Conservation (phyloP, 73 alveolate genomes). For the Paramecium primaurelia region DNA sequence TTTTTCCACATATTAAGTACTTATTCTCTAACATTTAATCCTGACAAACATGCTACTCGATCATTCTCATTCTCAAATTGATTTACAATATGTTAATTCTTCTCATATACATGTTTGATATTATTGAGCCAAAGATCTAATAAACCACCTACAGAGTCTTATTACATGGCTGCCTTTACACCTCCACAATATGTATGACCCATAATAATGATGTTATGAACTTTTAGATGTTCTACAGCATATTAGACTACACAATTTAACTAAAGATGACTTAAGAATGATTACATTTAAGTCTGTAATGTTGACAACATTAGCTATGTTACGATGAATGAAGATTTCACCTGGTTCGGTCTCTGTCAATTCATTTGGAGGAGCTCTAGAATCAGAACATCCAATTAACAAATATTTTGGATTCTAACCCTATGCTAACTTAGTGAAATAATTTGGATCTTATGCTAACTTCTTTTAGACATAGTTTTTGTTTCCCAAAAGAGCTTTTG, state of each 20-base stretch:
- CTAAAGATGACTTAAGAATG: neutral
- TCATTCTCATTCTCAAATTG: neutral
- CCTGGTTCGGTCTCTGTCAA: constrained; percentile 54
- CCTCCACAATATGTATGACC: constrained; percentile 59
- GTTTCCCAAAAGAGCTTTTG: neutral
- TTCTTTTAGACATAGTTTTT: neutral
- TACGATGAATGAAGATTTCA: constrained; percentile 56
- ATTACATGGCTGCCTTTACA: constrained; percentile 48
- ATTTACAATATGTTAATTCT: neutral
- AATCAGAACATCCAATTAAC: constrained; percentile 56
- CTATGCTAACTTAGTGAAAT: constrained; percentile 17
- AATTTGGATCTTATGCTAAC: constrained; percentile 30
- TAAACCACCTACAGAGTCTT: constrained; percentile 41
- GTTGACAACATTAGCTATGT: constrained; percentile 43
- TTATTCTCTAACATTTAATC: constrained; percentile 15
- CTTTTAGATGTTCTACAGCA: constrained; percentile 56
- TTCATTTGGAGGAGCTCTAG: constrained; percentile 55
- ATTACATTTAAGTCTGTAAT: constrained; percentile 44
- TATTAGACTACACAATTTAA: constrained; percentile 36
- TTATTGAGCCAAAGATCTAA: constrained; percentile 32
- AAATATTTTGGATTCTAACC: constrained; percentile 41
- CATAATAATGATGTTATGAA: constrained; percentile 41
- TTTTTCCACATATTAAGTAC: constrained; percentile 34
- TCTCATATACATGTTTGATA: neutral
- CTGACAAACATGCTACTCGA: neutral